Evolutionary conservation across 306 rosid species (phyloP).

Genomic region (Prunus davidiana): DNA sequence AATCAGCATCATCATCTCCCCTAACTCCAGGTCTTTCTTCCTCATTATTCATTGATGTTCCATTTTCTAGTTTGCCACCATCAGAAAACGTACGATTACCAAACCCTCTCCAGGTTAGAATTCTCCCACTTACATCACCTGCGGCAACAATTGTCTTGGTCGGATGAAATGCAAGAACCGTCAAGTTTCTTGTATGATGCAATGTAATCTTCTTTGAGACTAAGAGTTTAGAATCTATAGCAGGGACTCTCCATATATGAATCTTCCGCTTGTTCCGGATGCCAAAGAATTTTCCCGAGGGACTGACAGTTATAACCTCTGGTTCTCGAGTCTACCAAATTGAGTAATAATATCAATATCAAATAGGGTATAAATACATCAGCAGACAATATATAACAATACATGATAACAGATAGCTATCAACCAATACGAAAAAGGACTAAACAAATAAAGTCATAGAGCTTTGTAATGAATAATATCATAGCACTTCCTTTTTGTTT

Average conservation of each 20-base stretch:
- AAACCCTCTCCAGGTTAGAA: slow-evolving; percentile 77
- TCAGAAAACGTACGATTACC: slow-evolving; percentile 46
- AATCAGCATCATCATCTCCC: slow-evolving; percentile 78
- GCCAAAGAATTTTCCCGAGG: slow-evolving; percentile 68
- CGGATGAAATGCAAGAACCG: slow-evolving; percentile 76
- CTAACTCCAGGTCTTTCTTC: slow-evolving; percentile 76
- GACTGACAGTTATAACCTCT: slow-evolving; percentile 52
- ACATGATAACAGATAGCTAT: neutral
- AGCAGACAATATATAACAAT: neutral
- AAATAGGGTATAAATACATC: neutral
- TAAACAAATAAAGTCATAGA: neutral
- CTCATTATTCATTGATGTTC: slow-evolving; percentile 29
- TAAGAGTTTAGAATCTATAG: slow-evolving; percentile 35
- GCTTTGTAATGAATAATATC: neutral
- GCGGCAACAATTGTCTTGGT: slow-evolving; percentile 78
- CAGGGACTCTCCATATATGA: slow-evolving; percentile 70
- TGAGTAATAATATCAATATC: neutral
- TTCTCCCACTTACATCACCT: slow-evolving; percentile 85
- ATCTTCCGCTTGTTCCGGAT: slow-evolving; percentile 63
- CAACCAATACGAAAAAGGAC: neutral
- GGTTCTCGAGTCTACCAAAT: slow-evolving; percentile 68
- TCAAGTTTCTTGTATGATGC: slow-evolving; percentile 74
- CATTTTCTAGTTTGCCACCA: slow-evolving; percentile 23
- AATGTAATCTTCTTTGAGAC: slow-evolving; percentile 56
- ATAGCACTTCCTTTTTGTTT: neutral